These are phyloP conservation scores for Candida sanyaensis DNA, from an alignment of 1,139 yeast genomes.

Conservation along the genomic window DNA sequence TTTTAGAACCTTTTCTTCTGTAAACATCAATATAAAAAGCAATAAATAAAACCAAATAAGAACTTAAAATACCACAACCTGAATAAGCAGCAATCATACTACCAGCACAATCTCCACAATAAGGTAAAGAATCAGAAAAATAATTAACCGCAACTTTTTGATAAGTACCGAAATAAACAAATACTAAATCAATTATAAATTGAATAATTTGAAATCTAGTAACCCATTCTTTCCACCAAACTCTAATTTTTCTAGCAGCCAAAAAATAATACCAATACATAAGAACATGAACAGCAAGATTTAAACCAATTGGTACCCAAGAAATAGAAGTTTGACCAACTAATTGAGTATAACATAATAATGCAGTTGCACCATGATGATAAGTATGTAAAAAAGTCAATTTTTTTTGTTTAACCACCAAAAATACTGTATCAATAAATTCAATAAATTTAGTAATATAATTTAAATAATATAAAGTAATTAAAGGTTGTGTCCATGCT, in stretches of 20 bases:
- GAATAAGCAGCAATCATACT: conserved; percentile 69
- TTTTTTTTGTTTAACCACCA: conserved; percentile 90
- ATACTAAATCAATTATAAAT: conserved; percentile 83
- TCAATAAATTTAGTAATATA: conserved; percentile 80
- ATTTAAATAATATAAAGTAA: conserved; percentile 78
- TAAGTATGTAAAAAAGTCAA: conserved; percentile 89
- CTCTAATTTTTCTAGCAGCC: conserved; percentile 90
- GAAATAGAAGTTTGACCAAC: conserved; percentile 88
- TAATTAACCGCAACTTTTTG: conserved; percentile 51
- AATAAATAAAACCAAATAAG: conserved; percentile 70
- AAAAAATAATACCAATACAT: conserved; percentile 99
- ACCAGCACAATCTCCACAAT: conserved; percentile 74
- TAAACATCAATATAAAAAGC: conserved; percentile 78
- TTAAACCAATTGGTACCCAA: conserved; percentile 92
- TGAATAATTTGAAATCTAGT: conserved; percentile 95
- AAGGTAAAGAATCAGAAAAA: conserved; percentile 45
- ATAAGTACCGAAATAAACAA: conserved; percentile 92
- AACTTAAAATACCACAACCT: conserved; percentile 71
- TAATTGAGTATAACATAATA: conserved; percentile 91
- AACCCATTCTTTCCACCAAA: conserved; percentile 99
- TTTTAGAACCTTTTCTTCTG: conserved; percentile 58
- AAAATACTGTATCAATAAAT: conserved; percentile 87
- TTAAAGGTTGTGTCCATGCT: conserved; percentile 86
- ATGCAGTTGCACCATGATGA: conserved; percentile 98
- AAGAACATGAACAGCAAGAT: conserved; percentile 90